Conservation (phyloP, 352 stramenopile species). For the Plasmopara halstedii region DNA sequence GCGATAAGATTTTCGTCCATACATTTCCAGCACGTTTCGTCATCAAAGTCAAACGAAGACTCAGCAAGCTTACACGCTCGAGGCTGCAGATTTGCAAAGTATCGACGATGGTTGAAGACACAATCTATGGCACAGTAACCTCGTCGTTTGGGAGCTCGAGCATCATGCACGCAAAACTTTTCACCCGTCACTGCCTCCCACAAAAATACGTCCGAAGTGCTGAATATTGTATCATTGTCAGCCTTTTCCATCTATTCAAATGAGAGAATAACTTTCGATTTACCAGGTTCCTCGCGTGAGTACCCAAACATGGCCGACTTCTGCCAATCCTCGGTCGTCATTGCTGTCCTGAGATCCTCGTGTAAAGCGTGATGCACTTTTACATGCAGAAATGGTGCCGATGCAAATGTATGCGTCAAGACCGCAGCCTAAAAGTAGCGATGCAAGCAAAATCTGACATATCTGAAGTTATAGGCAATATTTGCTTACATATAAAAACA, state of each 20-base stretch:
- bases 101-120: constrained; percentile 64
- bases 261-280: not conserved
- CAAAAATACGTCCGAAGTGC: constrained; percentile 34
- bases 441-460: constrained; percentile 68
- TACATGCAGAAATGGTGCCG: constrained; percentile 49
- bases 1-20: constrained; percentile 45
- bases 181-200: constrained; percentile 76
- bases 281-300: constrained; percentile 39
- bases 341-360: constrained; percentile 9
- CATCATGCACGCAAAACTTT: constrained; percentile 26
- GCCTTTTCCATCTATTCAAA: not conserved
- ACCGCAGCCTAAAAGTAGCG: constrained; percentile 82
- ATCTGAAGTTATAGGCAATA: too few species aligned
- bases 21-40: constrained; percentile 52
- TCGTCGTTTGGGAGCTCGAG: constrained; percentile 9
- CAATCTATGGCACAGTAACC: constrained; percentile 75
- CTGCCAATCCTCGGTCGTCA: constrained; percentile 14
- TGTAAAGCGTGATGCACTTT: constrained; percentile 17
- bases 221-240: too few species aligned
- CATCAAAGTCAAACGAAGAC: constrained; percentile 48
- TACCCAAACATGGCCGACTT: constrained; percentile 76
- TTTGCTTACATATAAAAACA: not conserved
- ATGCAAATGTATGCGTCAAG: constrained; percentile 85
- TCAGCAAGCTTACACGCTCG: constrained; percentile 35
- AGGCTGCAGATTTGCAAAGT: constrained; percentile 75